Base-by-base conservation (phyloP, 495 filamentous ascomycete species). In the Tuber brumale region DNA sequence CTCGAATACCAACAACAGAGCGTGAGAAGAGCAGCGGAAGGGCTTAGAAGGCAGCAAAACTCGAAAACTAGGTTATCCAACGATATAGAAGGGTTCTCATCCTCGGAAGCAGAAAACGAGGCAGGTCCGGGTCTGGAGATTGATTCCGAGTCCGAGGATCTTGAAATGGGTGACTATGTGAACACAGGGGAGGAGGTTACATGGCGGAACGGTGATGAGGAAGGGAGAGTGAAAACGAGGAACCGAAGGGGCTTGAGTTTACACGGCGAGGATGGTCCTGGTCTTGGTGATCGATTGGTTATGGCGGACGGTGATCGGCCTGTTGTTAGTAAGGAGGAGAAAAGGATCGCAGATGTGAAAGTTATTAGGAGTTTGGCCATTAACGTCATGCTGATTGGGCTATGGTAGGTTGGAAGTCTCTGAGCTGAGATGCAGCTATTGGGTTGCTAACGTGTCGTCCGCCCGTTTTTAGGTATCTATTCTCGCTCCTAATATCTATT, bases 401-500 rank as follows among this genome's bases (percentile, higher is more conserved):
- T 96, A 78, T 99, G 95, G 95, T 97, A 69, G 16, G 80, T 70
- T 76, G 7, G 70, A 72, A 39, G 57, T 45, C 31, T 27, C 23
- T 69, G 31, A 16, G 23, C 41, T 45, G 27, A 31, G 27, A 23
- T 37, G n/a, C 14, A 69, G 45, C 21, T 23, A 39, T 51, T 77
- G 37, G 61, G 10, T 72, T 42, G 69, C 70, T 77, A 72, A 78
- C 77, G 66, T 39, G 21, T 75, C n/a, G 31, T 45, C 35, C 27
- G 5, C 39, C 43, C 57, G 57, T 66, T 35, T 66, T 66, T 70
- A 82, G 81, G 81, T 83, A 97, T 85, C 86, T 93, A 43, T 97
- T 98, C 84, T 97, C 94, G 27, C 88, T 98, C 51, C 92, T 92
- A 21, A 97, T 98, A 81, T 98, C 96, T 43, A 90, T 99, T 74